Percentiles rank a stretch among this genome's conserved stretches.
These are phyloP conservation scores for Cyberlindnera euphorbiae DNA, from an alignment of 805 yeast species.

Conservation along the genomic window DNA sequence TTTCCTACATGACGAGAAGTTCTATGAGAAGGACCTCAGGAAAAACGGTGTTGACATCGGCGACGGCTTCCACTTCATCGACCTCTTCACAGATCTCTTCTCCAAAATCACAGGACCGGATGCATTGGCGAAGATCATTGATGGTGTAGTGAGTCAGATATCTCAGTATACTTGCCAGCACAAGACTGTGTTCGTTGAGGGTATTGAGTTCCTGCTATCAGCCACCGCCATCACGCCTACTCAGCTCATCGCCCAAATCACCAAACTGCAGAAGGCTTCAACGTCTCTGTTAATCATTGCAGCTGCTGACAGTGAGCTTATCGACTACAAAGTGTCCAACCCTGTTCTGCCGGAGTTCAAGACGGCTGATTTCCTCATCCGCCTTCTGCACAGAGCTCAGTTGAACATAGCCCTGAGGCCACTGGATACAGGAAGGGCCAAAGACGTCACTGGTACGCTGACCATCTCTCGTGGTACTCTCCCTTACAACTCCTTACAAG, in stretches of 20 bases:
- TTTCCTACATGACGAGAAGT: slow-evolving; percentile 29
- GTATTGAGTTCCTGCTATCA: slow-evolving; percentile 41
- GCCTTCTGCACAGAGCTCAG: slow-evolving; percentile 45
- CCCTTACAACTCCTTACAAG: slow-evolving; percentile 20
- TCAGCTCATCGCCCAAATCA: slow-evolving; percentile 32
- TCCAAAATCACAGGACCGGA: slow-evolving; percentile 27
- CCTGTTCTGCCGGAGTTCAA: slow-evolving; percentile 33
- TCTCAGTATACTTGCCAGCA: neutral
- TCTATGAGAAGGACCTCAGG: slow-evolving; percentile 31
- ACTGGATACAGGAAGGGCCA: slow-evolving; percentile 74
- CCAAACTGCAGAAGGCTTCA: slow-evolving; percentile 31
- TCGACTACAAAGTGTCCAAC: slow-evolving; percentile 27
- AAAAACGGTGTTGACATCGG: slow-evolving; percentile 37
- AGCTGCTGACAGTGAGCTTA: slow-evolving; percentile 36
- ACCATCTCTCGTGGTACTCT: slow-evolving; percentile 49
- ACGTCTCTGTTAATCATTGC: slow-evolving; percentile 34
- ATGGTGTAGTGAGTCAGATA: slow-evolving; percentile 1
- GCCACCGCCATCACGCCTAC: slow-evolving; percentile 36
- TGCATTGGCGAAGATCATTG: slow-evolving; percentile 13
- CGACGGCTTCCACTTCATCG: slow-evolving; percentile 35
- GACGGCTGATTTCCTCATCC: slow-evolving; percentile 42
- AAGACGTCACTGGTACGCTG: slow-evolving; percentile 73
- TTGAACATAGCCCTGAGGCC: slow-evolving; percentile 58
- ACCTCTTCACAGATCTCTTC: slow-evolving; percentile 44
- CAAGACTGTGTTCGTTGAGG: slow-evolving; percentile 38